phyloP scores from a whole-genome alignment of 73 alveolate genomes.

The Uronychia binucleata region DNA sequence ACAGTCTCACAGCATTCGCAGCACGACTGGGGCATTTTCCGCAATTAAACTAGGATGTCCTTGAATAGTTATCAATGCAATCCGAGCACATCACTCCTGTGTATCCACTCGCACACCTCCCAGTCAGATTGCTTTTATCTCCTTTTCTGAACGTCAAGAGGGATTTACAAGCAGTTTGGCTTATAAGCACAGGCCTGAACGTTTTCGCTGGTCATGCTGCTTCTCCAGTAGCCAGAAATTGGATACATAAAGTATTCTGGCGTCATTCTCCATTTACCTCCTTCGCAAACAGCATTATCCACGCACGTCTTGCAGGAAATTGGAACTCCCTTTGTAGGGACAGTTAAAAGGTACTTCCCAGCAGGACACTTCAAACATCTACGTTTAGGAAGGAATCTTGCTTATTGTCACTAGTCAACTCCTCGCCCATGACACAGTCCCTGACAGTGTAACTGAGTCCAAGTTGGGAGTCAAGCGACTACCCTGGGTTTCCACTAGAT shows the following conservation, averaged over 20 bases:
- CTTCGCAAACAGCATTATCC: constrained; percentile 23
- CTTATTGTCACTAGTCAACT: constrained; percentile 16
- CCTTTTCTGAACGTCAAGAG: constrained; percentile 19
- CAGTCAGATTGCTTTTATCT: neutral
- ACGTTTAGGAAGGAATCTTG: too few relatives aligned
- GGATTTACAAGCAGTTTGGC: constrained; percentile 19
- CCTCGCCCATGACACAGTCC: constrained; percentile 28
- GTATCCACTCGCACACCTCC: neutral
- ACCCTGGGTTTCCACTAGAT: too few relatives aligned
- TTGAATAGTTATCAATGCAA: neutral
- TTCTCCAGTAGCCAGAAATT: constrained; percentile 7
- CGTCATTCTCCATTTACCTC: too few relatives aligned
- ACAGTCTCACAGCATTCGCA: neutral
- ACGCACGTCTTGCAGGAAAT: neutral
- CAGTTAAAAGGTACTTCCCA: constrained; percentile 9
- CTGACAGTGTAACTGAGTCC: too few relatives aligned
- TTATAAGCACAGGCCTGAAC: constrained; percentile 12
- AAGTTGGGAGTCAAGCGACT: too few relatives aligned
- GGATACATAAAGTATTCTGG: neutral
- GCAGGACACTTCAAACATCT: constrained; percentile 3
- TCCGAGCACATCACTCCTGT: neutral
- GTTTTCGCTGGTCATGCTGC: constrained; percentile 15
- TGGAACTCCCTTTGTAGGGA: constrained; percentile 8
- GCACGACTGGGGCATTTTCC: constrained; percentile 1
- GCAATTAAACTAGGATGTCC: neutral